phyloP scores from a whole-genome alignment of 1,139 yeast genomes.

The Pichia sp. region DNA sequence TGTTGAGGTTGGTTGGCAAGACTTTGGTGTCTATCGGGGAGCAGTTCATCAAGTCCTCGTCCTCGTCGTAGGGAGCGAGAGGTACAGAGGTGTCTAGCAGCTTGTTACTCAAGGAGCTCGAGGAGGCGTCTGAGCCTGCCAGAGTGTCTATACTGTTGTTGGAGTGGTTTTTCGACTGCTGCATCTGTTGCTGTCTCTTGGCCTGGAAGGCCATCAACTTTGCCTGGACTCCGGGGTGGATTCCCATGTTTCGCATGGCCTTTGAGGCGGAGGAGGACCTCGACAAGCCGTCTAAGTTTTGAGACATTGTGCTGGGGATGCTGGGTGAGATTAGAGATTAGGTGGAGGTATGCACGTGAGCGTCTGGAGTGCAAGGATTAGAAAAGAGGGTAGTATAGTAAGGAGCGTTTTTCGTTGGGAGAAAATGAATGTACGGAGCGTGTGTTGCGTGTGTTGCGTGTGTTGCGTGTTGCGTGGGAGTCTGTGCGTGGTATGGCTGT shows the following conservation, averaged over 20 bases:
- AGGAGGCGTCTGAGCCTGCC: not conserved
- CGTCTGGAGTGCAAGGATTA: too few species aligned
- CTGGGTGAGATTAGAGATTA: not conserved
- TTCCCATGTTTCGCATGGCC: slow-evolving; percentile 15
- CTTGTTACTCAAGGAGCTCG: not conserved
- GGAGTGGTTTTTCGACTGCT: slow-evolving; percentile 11
- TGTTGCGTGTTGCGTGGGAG: too few species aligned
- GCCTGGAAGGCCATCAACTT: slow-evolving; percentile 65
- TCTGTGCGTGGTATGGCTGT: too few species aligned
- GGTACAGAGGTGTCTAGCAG: not conserved
- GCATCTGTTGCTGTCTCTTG: slow-evolving; percentile 16
- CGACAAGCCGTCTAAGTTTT: slow-evolving; percentile 11
- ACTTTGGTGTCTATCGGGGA: slow-evolving; percentile 13
- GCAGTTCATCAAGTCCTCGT: slow-evolving; percentile 5
- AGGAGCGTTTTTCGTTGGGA: too few species aligned
- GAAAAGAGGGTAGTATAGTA: too few species aligned
- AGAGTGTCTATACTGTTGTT: not conserved
- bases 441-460: too few species aligned
- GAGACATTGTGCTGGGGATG: slow-evolving; percentile 2
- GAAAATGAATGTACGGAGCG: too few species aligned
- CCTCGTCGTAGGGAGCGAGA: not conserved
- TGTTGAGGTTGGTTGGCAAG: not conserved
- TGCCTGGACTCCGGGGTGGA: slow-evolving; percentile 69
- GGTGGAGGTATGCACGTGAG: too few species aligned
- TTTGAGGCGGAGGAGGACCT: slow-evolving; percentile 17